phyloP scores from a whole-genome alignment of 371 early-diverging fungal species.

The Amoeboaphelidium occidentale region DNA sequence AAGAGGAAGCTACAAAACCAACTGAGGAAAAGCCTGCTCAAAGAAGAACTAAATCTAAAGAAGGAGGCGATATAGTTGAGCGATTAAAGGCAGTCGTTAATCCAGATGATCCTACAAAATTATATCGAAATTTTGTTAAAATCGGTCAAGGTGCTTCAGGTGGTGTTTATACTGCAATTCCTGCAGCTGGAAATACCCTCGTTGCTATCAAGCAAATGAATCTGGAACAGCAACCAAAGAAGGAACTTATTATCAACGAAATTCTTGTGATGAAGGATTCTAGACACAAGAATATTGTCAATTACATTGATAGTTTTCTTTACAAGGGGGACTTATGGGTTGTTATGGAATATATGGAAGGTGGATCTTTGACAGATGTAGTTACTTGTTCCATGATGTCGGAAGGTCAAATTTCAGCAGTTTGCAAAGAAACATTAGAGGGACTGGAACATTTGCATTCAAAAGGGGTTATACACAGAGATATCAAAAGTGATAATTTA shows the following conservation, averaged over 20 bases:
- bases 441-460: constrained; percentile 78
- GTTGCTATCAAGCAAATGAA: constrained; percentile 93
- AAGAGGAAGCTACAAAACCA: background rate
- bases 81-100: constrained; percentile 64
- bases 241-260: constrained; percentile 88
- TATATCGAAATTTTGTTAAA: constrained; percentile 53
- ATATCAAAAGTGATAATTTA: constrained; percentile 93
- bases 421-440: constrained; percentile 58
- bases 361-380: constrained; percentile 72
- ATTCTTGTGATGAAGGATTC: constrained; percentile 79
- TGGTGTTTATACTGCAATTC: constrained; percentile 66
- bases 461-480: constrained; percentile 83
- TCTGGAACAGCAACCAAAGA: constrained; percentile 77
- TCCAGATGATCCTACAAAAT: constrained; percentile 53
- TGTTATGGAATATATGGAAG: constrained; percentile 95
- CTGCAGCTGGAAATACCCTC: constrained; percentile 28
- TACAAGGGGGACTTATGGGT: constrained; percentile 66
- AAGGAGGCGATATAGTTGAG: constrained; percentile 45
- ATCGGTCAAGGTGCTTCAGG: constrained; percentile 94
- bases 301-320: constrained; percentile 77
- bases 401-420: constrained; percentile 80
- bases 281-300: constrained; percentile 81
- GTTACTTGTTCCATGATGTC: constrained; percentile 78
- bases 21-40: background rate
- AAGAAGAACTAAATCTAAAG: background rate